Base-by-base conservation (phyloP, 2,329 filamentous ascomycete genomes). In the Didymella lethalis region DNA sequence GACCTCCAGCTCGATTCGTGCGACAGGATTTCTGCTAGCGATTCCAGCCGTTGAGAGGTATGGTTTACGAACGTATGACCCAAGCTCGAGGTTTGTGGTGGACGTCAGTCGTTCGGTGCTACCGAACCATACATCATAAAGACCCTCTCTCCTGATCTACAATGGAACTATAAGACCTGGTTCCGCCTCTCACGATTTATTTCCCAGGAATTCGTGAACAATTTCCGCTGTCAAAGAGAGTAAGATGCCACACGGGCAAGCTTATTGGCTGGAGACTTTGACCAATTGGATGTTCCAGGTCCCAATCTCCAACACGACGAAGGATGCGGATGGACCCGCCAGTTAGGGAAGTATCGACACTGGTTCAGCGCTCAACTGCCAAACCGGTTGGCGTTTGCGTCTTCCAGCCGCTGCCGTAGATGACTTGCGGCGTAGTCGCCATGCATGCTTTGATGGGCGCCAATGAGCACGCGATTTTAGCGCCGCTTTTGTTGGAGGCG, bases 381-480 rank as follows among this genome's bases (percentile, higher is more conserved):
- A 55, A 55, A 59, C 46, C 41, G 32, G 47, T 48, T 52, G 43
- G 36, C 48, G 52, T 60, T 38, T 60, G 57, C 57, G 20, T 59
- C 14, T 16, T 20, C 57, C 47, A 55, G 57, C 57, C 57, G 57
- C 57, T 55, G 47, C 57, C 57, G 57, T 45, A 52, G 51, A 38
- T 51, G 47, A 29, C 44, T 52, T 56, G 43, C 43, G 57, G 57
- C 57, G 48, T 60, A 52, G 57, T 55, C 36, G 48, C 40, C 31
- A 44, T 52, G 25, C 52, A 34, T 11, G 43, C 25, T 48, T 26
- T 36, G 20, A 46, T 55, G 12, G 11, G 43, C 28, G 18, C 57
- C 57, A 60, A 60, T 60, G 43, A 55, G 48, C 43, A 48, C 12
- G 44, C 52, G 48, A 52, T 3, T n/a, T 55, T 55, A 60, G 57